phyloP scores from a whole-genome alignment of 2,329 filamentous ascomycete genomes.

The Beauveria australis region DNA sequence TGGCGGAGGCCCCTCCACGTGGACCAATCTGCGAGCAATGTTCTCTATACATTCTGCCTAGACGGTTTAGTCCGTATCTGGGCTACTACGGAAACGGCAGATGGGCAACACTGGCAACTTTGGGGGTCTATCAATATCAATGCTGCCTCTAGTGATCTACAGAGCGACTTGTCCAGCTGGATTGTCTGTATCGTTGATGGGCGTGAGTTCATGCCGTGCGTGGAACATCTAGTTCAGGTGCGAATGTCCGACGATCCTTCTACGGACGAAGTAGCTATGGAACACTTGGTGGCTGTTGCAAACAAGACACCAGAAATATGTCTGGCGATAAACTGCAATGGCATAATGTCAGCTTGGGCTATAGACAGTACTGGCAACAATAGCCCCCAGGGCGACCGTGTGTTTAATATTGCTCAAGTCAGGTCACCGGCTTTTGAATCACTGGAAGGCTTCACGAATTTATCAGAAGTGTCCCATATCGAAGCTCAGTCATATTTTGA shows the following conservation, averaged over 20 bases:
- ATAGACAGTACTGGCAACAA: conserved; percentile 77
- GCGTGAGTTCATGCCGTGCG: conserved; percentile 67
- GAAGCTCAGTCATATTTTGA: conserved; percentile 70
- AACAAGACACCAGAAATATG: conserved; percentile 83
- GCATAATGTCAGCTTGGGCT: conserved; percentile 87
- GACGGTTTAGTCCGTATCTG: conserved; percentile 78
- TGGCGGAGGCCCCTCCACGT: conserved; percentile 75
- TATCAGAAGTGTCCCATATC: conserved; percentile 37
- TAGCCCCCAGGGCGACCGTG: conserved; percentile 52
- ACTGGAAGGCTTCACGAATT: conserved; percentile 25
- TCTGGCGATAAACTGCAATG: conserved; percentile 72
- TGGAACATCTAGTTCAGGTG: conserved; percentile 64
- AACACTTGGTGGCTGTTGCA: conserved; percentile 78
- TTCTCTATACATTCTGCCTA: conserved; percentile 80
- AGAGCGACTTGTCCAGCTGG: conserved; percentile 17
- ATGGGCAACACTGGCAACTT: conserved; percentile 63
- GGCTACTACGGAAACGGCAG: conserved; percentile 66
- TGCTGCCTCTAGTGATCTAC: conserved; percentile 52
- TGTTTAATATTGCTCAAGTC: conserved; percentile 83
- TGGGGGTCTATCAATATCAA: conserved; percentile 75
- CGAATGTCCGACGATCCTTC: conserved; percentile 45
- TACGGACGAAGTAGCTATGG: conserved; percentile 63
- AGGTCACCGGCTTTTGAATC: conserved; percentile 47
- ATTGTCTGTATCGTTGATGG: conserved; percentile 73
- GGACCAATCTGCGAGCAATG: conserved; percentile 74